Percentiles rank a stretch among this genome's conserved stretches.
Evolutionary conservation across 2,329 filamentous ascomycete genomes (phyloP).

Genomic region (Ilyonectria destructans): DNA sequence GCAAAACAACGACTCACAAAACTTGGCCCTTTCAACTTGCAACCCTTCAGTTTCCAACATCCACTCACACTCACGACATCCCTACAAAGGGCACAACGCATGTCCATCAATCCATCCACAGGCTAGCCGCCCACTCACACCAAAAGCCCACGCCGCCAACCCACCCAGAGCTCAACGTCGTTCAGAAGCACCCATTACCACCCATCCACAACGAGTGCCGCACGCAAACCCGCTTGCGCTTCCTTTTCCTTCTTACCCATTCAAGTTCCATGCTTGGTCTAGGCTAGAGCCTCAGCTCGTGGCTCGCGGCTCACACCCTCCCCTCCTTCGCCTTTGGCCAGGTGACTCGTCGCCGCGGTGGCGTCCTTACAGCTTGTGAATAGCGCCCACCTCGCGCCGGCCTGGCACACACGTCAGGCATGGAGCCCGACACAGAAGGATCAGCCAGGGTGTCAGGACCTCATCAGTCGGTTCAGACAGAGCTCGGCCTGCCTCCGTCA

Average conservation of each 20-base stretch:
- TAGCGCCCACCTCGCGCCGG: neutral
- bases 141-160: constrained; percentile 21
- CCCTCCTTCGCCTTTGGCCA: constrained; percentile 14
- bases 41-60: neutral
- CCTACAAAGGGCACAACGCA: constrained; percentile 1
- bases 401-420: neutral
- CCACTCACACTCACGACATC: constrained; percentile 11
- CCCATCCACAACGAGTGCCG: constrained; percentile 24
- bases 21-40: neutral
- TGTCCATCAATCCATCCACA: constrained; percentile 1
- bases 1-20: neutral
- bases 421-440: neutral
- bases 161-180: constrained; percentile 4
- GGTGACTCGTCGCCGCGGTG: constrained; percentile 29
- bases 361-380: constrained; percentile 10
- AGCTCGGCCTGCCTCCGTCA: neutral
- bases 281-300: constrained; percentile 31
- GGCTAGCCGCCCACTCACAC: constrained; percentile 28
- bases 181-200: constrained; percentile 15
- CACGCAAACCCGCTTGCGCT: constrained; percentile 2
- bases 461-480: neutral
- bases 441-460: neutral
- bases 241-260: constrained; percentile 19
- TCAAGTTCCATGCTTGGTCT: constrained; percentile 9
- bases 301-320: constrained; percentile 27